phyloP scores from a whole-genome alignment of 1,284 basidiomycete genomes.

The Wolfiporia cocos region DNA sequence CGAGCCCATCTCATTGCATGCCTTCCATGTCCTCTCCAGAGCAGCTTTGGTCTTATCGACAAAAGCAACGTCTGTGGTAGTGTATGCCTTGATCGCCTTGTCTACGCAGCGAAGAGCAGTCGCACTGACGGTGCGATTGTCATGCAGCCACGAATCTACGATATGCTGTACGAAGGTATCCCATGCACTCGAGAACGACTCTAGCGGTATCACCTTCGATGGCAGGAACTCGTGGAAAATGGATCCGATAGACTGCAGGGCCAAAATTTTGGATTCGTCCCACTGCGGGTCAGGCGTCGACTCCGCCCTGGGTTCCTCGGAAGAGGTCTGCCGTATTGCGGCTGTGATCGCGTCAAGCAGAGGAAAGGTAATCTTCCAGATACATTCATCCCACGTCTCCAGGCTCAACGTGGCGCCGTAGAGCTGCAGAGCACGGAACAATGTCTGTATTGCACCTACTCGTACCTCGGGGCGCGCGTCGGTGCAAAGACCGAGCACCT shows the following conservation, averaged over 20 bases:
- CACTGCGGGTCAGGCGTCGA: constrained; percentile 39
- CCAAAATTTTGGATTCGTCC: constrained; percentile 87
- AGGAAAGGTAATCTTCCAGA: constrained; percentile 89
- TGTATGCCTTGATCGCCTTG: constrained; percentile 59
- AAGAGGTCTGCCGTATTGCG: constrained; percentile 39
- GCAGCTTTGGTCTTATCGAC: constrained; percentile 40
- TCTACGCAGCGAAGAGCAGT: constrained; percentile 81
- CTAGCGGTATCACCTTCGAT: constrained; percentile 66
- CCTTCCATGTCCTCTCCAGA: constrained; percentile 64
- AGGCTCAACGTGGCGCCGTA: constrained; percentile 81
- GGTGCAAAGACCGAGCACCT: constrained; percentile 78
- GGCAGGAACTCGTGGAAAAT: constrained; percentile 80
- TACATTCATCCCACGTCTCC: constrained; percentile 82
- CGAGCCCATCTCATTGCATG: constrained; percentile 63
- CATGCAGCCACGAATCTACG: constrained; percentile 61
- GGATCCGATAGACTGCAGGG: constrained; percentile 78
- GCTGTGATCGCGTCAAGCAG: constrained; percentile 70
- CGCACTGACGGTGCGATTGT: constrained; percentile 66
- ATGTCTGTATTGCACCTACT: constrained; percentile 89
- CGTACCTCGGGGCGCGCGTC: constrained; percentile 86
- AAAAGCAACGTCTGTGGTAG: constrained; percentile 33
- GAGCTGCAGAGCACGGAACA: constrained; percentile 91
- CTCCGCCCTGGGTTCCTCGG: constrained; percentile 10
- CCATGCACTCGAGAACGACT: constrained; percentile 69
- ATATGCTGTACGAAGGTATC: constrained; percentile 66